Evolutionary conservation across 805 yeast species (phyloP), one percentile per base, ranked within the genome.

Genomic region (Zygoascus biomembranicola): DNA sequence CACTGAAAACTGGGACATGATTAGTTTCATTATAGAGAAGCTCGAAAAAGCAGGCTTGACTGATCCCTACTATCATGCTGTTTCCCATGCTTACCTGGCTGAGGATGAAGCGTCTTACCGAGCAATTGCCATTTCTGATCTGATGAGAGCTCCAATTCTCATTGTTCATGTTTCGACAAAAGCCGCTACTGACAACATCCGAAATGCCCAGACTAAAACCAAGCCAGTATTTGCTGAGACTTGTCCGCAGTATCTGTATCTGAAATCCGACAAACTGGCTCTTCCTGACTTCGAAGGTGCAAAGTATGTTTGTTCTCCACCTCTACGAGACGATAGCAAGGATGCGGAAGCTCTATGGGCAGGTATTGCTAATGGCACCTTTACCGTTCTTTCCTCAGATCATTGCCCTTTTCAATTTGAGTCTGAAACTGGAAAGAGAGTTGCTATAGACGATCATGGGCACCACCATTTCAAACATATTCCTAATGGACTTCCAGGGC

Each of bases 41-140:
- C 62, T 76, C 14, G 71, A 71, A 52, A 64, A 66, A 54, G 67
- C 70, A 51, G 65, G 67, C 2, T 57, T 71, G 57, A 66, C 70
- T 0, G 74, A 70, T 20, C 79, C 80, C 2, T 73, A 59, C 53
- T 76, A 70, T 57, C 80, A 76, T 59, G 70, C 78, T 2, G 66
- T 73, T 16, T 71, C 77, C 4, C 66, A 79, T 47, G 79, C 80
- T 5, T 58, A 67, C 0, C 67, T 68, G 26, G 77, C 76, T 6
- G 80, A 76, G 62, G 77, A 73, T 37, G 80, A 76, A 56, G 80
- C 80, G 1, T 71, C 77, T 2, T 75, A 75, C 57, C 67, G 80
- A 46, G 79, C 75, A 4, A 75, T 76, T 37, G 59, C 73, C 5
- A 57, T 76, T 9, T 69, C 79, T 5, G 72, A 72, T 50, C 58